Conservation (phyloP, 2,329 filamentous ascomycete species). For the Calonectria pteridis region DNA sequence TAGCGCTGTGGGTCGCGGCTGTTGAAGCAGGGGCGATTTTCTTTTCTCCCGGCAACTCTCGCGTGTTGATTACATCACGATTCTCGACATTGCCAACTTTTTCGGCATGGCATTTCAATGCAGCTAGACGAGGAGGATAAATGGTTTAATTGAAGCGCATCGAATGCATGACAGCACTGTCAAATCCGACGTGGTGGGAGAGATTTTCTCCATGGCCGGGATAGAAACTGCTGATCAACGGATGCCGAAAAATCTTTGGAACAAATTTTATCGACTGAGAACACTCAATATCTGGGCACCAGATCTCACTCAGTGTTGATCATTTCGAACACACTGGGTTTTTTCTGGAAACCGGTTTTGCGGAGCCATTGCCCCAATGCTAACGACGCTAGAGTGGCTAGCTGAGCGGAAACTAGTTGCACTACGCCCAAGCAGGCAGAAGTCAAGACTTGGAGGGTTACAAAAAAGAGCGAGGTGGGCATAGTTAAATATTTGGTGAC, state of each 20-base stretch:
- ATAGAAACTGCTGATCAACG: not conserved
- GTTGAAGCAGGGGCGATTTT: not conserved
- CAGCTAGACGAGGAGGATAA: no score
- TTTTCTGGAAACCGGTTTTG: not conserved
- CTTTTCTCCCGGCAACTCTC: not conserved
- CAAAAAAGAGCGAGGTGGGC: not conserved
- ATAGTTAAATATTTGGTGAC: not conserved
- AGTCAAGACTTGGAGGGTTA: not conserved
- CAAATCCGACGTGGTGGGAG: not conserved
- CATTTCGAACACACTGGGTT: not conserved
- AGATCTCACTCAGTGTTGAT: not conserved
- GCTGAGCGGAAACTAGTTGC: not conserved
- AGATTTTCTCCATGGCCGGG: not conserved
- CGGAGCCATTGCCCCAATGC: not conserved
- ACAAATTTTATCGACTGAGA: not conserved
- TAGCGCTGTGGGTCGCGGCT: not conserved
- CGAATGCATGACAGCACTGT: not conserved
- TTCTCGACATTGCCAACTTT: not conserved
- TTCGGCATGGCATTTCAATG: not conserved
- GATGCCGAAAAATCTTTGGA: not conserved
- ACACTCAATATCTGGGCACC: not conserved
- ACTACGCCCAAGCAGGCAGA: not conserved
- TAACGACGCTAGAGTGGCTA: not conserved
- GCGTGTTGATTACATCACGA: constrained; percentile 4
- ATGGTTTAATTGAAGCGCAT: not conserved